Evolutionary conservation across 2,329 filamentous ascomycete genomes (phyloP), one percentile per base, ranked within the genome.

Genomic region (Emmonsiellopsis sp.): DNA sequence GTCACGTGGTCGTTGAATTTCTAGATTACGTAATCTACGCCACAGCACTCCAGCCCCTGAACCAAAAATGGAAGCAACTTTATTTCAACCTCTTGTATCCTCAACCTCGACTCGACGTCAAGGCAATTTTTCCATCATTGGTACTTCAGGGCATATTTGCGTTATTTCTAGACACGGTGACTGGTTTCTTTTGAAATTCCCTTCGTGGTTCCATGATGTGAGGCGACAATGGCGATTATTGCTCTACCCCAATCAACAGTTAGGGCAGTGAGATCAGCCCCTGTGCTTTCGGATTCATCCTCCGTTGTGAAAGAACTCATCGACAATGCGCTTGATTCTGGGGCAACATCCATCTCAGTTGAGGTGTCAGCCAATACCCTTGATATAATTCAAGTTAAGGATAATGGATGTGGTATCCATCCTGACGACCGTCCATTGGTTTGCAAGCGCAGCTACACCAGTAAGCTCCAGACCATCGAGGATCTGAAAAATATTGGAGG

Each of bases 281-380:
- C 83, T 58, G 76, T 78, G 20, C 72, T 85, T 49, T 74, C 76
- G 8, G 78, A 83, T 60, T 71, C 81, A 7, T 75, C 71, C 55
- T 79, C 79, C 2, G 73, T 81, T 8, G 76, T 83, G 53, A 85
- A 85, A 63, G 83, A 86, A 63, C 76, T 86, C 40, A 66, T 86
- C 40, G 83, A 86, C 56, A 86, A 86, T 64, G 76, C 82, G n/a
- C 72, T 86, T 9, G 83, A 86, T 67, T 82, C 82, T 5, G 71
- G 74, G 45, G 80, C 83, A 1, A 78, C 79, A 2, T 76, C 76
- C 1, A 70, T 86, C 38, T 71, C 74, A 8, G 67, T 86, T 37
- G 81, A 85, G 55, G 75, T 85, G 6, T 75, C 79, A 10, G 61
- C 69, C 46, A 83, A 85, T 59, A 78, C 79, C 0, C 65, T 86